Evolutionary conservation across 2,329 filamentous ascomycete species (phyloP), one percentile per base, ranked within the genome.

Genomic region (Botrytis paeoniae): DNA sequence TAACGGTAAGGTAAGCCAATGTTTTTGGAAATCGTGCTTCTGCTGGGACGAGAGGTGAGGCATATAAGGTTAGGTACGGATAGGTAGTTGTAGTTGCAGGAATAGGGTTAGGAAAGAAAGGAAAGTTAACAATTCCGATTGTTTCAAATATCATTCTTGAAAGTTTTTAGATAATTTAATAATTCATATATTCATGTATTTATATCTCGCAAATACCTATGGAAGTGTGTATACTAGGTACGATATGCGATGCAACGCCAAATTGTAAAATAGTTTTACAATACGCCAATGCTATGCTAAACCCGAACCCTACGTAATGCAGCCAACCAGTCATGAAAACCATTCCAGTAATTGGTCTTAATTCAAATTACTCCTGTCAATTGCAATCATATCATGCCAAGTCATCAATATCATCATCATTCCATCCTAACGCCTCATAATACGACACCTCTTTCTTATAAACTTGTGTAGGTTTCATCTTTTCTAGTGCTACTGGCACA

Each of bases 391-490:
- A 76, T 74, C 60, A 78, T 77, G 75, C 73, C 62, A 80, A 72
- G 64, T 79, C 79, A 76, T 80, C 78, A 76, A 78, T 72, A 66
- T 81, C 80, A 77, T 81, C 75, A 72, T 80, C 80, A 76, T 81
- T 80, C 82, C 82, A 83, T 69, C 82, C 82, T 41, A 83, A 76
- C 12, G 75, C 72, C 71, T 81, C 78, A 74, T 83, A 83, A 51
- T 54, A 83, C 81, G 54, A 78, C 80, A 18, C 78, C 72, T 45
- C 78, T 77, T 51, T 74, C 75, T 57, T 45, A 63, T 69, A 35
- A 22, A 61, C 18, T 61, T 64, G 60, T 41, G 63, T 70, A 32
- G 48, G 29, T 59, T 66, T 69, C 32, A 29, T 54, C 48, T 62
- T 60, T 48, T 43, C 29, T 32, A 43, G 62, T 64, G 41, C 29